These are phyloP conservation scores for Nissolia schottii DNA, from an alignment of 306 rosid species.

Conservation along the genomic window DNA sequence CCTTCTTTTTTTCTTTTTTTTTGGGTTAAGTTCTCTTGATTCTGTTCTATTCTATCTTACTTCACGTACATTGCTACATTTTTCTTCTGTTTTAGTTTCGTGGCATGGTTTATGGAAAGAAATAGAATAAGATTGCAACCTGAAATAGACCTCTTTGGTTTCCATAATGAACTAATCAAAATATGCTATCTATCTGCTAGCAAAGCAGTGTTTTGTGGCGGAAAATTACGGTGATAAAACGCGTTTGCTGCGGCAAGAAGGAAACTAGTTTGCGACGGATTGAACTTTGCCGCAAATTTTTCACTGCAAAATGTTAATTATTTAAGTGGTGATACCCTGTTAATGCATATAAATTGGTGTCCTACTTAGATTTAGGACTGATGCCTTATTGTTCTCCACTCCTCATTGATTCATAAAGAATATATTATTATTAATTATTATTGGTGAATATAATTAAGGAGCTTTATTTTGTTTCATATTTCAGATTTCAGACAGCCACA, in stretches of 20 bases:
- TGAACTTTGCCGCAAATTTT: too few species aligned
- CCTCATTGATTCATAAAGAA: background rate
- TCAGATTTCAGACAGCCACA: background rate
- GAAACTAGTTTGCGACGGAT: too few species aligned
- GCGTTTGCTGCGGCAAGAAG: too few species aligned
- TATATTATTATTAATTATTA: too few species aligned
- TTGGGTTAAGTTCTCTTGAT: background rate
- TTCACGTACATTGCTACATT: background rate
- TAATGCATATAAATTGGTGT: too few species aligned
- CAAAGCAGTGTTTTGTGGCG: too few species aligned
- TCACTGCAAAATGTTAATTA: too few species aligned
- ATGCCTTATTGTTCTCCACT: background rate
- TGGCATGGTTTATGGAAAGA: too few species aligned
- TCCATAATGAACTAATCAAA: background rate
- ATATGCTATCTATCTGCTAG: too few species aligned
- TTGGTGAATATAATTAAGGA: too few species aligned
- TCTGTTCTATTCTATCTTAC: background rate
- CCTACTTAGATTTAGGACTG: background rate
- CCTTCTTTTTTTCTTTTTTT: background rate
- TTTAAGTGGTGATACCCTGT: too few species aligned
- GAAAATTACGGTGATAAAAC: too few species aligned
- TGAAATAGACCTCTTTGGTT: background rate
- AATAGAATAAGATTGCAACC: background rate
- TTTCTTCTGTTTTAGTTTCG: background rate
- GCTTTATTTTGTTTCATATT: background rate